These are phyloP conservation scores for Glaciozyma antarctica DNA, from an alignment of 768 basidiomycete genomes.

Conservation along the genomic window DNA sequence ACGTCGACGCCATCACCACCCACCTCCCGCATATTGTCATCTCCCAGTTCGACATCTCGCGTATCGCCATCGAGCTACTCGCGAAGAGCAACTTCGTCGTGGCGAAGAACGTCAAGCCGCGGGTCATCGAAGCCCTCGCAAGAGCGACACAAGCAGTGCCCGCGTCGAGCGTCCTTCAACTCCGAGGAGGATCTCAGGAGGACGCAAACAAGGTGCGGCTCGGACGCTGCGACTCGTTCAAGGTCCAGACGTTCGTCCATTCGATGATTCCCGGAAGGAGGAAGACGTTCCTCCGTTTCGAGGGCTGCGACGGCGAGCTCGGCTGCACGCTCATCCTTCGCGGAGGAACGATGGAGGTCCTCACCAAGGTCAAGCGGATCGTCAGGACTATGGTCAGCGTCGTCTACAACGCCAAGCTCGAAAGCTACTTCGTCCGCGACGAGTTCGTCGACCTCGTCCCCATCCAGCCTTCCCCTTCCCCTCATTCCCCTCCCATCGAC, in stretches of 20 bases:
- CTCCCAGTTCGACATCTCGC: conserved; percentile 81
- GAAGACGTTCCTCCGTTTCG: conserved; percentile 97
- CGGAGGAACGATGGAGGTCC: conserved; percentile 69
- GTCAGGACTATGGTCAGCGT: conserved; percentile 85
- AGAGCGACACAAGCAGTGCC: conserved; percentile 91
- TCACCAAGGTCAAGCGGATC: conserved; percentile 81
- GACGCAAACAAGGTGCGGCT: conserved; percentile 81
- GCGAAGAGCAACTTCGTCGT: conserved; percentile 78
- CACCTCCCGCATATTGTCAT: conserved; percentile 84
- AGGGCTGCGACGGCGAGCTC: conserved; percentile 84
- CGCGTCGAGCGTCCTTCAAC: conserved; percentile 55
- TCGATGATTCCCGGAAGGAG: conserved; percentile 82
- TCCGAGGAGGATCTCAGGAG: too few relatives aligned
- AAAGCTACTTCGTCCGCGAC: conserved; percentile 48
- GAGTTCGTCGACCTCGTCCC: conserved; percentile 38
- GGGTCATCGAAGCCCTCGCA: conserved; percentile 77
- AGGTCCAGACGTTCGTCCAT: conserved; percentile 90
- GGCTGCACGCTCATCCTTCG: conserved; percentile 89
- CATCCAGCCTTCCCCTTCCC: neutral
- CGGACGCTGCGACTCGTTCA: conserved; percentile 75
- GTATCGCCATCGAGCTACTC: conserved; percentile 78
- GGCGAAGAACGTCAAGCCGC: conserved; percentile 76
- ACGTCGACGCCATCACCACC: conserved; percentile 80
- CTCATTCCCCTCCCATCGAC: neutral
- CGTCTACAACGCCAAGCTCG: conserved; percentile 84